These are phyloP conservation scores for Penicillium verrucosum DNA, from an alignment of 2,329 filamentous ascomycete species.

Conservation along the genomic window DNA sequence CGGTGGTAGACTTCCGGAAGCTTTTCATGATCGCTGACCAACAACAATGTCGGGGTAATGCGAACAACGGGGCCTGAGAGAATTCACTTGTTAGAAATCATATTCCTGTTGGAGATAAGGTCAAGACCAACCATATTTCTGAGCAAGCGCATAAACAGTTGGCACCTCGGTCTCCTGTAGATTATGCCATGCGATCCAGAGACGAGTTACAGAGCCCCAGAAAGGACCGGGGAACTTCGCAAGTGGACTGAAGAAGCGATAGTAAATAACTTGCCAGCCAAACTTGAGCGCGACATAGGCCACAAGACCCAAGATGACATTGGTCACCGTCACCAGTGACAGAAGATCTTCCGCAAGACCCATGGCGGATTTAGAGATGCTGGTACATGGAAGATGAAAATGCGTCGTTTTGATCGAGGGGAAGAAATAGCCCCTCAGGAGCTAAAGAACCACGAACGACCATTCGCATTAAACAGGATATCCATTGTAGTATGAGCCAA, in stretches of 20 bases:
- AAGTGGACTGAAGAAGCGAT: conserved; percentile 52
- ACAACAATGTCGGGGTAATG: conserved; percentile 53
- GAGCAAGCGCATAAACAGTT: conserved; percentile 43
- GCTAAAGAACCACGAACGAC: not conserved
- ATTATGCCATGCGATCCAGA: conserved; percentile 56
- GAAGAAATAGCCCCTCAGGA: not conserved
- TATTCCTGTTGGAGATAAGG: not conserved
- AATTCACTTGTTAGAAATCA: not conserved
- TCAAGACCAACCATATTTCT: conserved; percentile 46
- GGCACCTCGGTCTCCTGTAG: conserved; percentile 47
- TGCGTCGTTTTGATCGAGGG: not conserved
- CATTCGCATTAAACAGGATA: not conserved
- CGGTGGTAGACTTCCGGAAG: conserved; percentile 57
- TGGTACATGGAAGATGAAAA: conserved; percentile 6
- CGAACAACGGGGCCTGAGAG: conserved; percentile 51
- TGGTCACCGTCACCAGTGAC: conserved; percentile 29
- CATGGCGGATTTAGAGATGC: conserved; percentile 19
- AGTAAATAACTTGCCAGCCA: conserved; percentile 40
- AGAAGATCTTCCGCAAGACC: conserved; percentile 23
- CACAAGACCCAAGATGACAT: conserved; percentile 22
- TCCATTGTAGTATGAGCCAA: conserved; percentile 14
- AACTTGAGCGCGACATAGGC: conserved; percentile 26
- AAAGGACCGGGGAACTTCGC: conserved; percentile 54
- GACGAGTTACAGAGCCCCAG: conserved; percentile 52
- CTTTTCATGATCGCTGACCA: conserved; percentile 53